Evolutionary conservation across 441 rosid genomes (phyloP), one percentile per base, ranked within the genome.

Genomic region (Kokia cookei): DNA sequence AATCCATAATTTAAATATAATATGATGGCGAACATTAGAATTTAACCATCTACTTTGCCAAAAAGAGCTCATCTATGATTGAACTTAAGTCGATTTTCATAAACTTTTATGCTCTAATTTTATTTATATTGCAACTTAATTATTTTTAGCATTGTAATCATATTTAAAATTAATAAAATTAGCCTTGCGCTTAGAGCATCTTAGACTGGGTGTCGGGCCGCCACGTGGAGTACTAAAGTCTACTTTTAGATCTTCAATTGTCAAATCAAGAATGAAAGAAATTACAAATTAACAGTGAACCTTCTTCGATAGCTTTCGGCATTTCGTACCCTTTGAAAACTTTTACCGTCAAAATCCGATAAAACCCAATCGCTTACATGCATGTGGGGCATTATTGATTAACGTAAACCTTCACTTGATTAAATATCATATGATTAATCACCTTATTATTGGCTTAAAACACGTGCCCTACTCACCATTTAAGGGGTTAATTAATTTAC

Each of bases 381-480:
- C 57, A 32, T 37, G 2, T 40, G 51, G 43, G 22, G 3, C 9
- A 32, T 32, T 9, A 9, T 12, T 40, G 13, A 64, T 65, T 42
- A 65, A 65, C 4, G 12, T 32, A 32, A 32, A 32, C 37, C 37
- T 32, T 5, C 37, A 5, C 37, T 32, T 32, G 37, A 32, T n/a
- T 12, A 57, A 19, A 19, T 19, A 45, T 13, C 19, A 43, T 24
- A 66, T 19, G 22, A 47, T 26, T 15, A 45, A 45, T 43, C 64
- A 62, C 47, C 72, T 15, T 3, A 60, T 24, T 57, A 17, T 45
- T 74, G 35, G n/a, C 47, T 26, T 32, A 35, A 58, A 58, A 77
- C 76, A 72, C 73, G 73, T 77, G 80, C 58, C 73, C 47, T 14
- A 60, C 14, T 67, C n/a, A 4, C 58, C 29, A 50, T 65, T 58